Evolutionary conservation across 2,329 filamentous ascomycete genomes (phyloP).

Genomic region (Nigrospora sphaerica): DNA sequence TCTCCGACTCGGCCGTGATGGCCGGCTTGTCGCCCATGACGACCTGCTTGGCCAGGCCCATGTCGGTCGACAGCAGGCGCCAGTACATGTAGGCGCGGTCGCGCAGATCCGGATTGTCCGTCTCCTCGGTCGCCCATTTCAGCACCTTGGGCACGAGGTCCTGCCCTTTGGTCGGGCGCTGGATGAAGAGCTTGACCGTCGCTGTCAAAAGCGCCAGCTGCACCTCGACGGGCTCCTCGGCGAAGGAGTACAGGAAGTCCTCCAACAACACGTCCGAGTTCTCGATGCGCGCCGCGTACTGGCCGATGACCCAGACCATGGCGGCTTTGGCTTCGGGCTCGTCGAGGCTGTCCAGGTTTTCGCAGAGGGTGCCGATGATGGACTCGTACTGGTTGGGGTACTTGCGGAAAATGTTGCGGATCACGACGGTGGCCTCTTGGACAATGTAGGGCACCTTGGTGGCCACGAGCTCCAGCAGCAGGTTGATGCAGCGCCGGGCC

Average conservation of each 20-base stretch:
- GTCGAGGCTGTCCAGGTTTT: constrained; percentile 92
- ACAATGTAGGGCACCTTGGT: constrained; percentile 99
- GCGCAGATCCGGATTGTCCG: constrained; percentile 94
- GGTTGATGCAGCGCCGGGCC: constrained; percentile 83
- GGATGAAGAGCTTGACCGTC: constrained; percentile 96
- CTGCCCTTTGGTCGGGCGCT: constrained; percentile 89
- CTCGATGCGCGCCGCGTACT: constrained; percentile 95
- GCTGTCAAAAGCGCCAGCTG: constrained; percentile 91
- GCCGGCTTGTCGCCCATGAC: constrained; percentile 98
- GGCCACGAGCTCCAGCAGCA: constrained; percentile 84
- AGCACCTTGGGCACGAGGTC: constrained; percentile 88
- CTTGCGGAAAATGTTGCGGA: constrained; percentile 98
- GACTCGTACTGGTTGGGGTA: constrained; percentile 98
- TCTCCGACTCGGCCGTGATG: constrained; percentile 93
- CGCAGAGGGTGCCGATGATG: constrained; percentile 91
- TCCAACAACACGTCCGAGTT: constrained; percentile 91
- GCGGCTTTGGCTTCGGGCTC: constrained; percentile 97
- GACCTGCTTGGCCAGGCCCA: constrained; percentile 74
- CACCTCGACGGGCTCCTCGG: constrained; percentile 91
- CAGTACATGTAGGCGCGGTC: constrained; percentile 99
- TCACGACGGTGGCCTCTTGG: constrained; percentile 96
- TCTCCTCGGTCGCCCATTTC: constrained; percentile 98
- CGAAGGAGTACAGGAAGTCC: constrained; percentile 89
- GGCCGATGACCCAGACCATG: constrained; percentile 99
- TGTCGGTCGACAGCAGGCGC: constrained; percentile 89